phyloP scores from a whole-genome alignment of 1,139 yeast species.

The Diutina siamensis region DNA sequence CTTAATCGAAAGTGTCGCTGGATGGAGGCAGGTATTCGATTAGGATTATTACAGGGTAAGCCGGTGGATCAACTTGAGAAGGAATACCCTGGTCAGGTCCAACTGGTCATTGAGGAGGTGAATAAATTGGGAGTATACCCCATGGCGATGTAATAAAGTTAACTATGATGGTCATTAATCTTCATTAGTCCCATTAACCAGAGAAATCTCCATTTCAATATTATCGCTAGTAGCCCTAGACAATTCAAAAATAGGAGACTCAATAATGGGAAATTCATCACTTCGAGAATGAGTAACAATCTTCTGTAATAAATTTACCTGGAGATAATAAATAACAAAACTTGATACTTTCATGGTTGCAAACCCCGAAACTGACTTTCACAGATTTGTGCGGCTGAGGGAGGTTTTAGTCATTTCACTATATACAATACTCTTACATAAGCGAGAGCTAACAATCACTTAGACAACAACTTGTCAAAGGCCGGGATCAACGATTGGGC shows the following conservation, averaged over 20 bases:
- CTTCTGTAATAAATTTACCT: constrained; percentile 26
- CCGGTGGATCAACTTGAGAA: constrained; percentile 23
- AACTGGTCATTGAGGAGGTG: neutral
- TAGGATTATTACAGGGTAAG: constrained; percentile 35
- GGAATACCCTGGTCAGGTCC: constrained; percentile 15
- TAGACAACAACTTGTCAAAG: constrained; percentile 56
- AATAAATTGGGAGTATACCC: neutral
- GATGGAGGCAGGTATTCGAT: constrained; percentile 33
- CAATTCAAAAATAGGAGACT: neutral
- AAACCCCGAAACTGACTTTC: neutral
- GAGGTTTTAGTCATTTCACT: too few relatives aligned
- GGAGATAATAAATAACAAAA: constrained; percentile 23
- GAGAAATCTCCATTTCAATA: neutral
- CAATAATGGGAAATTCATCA: neutral
- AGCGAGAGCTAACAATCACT: constrained; percentile 7
- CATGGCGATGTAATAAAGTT: too few relatives aligned
- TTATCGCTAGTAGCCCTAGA: neutral
- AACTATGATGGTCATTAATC: too few relatives aligned
- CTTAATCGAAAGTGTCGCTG: constrained; percentile 25
- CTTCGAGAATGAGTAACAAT: constrained; percentile 13
- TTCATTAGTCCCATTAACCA: too few relatives aligned
- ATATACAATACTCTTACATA: constrained; percentile 8
- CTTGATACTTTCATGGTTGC: neutral
- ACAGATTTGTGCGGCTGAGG: too few relatives aligned
- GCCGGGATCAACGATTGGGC: constrained; percentile 97